phyloP scores from a whole-genome alignment of 129 eudicot genomes.

The Flaveria sonorensis region DNA sequence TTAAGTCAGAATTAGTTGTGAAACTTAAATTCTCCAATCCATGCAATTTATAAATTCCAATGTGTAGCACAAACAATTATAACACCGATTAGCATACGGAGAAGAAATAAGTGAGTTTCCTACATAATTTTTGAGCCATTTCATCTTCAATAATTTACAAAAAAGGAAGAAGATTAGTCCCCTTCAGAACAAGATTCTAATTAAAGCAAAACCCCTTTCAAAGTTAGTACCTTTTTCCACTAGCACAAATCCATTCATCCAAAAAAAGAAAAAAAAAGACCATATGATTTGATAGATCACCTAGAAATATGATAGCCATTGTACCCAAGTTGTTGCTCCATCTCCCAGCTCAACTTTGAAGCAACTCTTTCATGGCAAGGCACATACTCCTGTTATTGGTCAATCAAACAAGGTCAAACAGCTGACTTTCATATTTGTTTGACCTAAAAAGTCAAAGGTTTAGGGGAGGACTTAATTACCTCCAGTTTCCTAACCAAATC shows the following conservation, averaged over 20 bases:
- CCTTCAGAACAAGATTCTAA: slow-evolving; percentile 40
- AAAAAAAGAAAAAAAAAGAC: slow-evolving; percentile 22
- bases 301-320: slow-evolving; percentile 44
- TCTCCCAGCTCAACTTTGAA: slow-evolving; percentile 55
- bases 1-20: too few relatives aligned
- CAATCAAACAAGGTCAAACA: slow-evolving; percentile 28
- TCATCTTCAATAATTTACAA: slow-evolving; percentile 42
- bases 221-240: slow-evolving; percentile 42
- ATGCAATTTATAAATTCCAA: too few relatives aligned
- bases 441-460: slow-evolving; percentile 13
- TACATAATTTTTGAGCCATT: slow-evolving; percentile 30
- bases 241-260: slow-evolving; percentile 26
- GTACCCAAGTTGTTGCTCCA: slow-evolving; percentile 51
- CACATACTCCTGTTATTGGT: slow-evolving; percentile 44
- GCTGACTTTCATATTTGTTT: slow-evolving; percentile 1
- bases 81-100: neutral
- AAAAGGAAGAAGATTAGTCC: slow-evolving; percentile 23
- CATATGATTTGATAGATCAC: slow-evolving; percentile 32
- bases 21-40: too few relatives aligned
- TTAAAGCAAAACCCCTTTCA: slow-evolving; percentile 39
- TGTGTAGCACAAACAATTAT: neutral
- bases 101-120: slow-evolving; percentile 35
- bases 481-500: slow-evolving; percentile 49
- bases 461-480: slow-evolving; percentile 29
- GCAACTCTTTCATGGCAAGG: slow-evolving; percentile 60